Base-by-base conservation (phyloP, 257 asterid genomes). In the Solanum boliviense region DNA sequence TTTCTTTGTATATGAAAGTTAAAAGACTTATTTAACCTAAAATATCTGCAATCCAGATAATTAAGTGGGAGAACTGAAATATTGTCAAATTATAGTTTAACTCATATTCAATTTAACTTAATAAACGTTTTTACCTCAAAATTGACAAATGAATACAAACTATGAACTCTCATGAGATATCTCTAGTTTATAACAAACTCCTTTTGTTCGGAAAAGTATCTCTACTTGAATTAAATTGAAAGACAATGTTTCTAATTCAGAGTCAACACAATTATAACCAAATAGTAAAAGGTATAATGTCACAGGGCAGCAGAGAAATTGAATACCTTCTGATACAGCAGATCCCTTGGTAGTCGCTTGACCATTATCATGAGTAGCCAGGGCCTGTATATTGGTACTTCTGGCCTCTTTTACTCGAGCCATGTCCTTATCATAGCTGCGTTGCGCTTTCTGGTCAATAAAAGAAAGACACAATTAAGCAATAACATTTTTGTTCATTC, bases 361-460 rank as follows among this genome's bases (percentile, higher is more conserved):
- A 32, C 89, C 84, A 86, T 11, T 89, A 88, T 91, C 96, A 79
- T 90, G 94, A 78, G 88, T 58, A 81, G 83, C 85, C 86, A 94
- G 89, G 78, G 95, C 93, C 88, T 92, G 93, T 23, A 93, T 92
- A 88, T 96, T 96, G 60, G 94, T 89, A 71, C 93, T 94, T 87
- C 94, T 93, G 72, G 98, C 96, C 90, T 96, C 96, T 88, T 34
- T 89, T 86, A 93, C 94, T 91, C 92, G 92, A 78, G 95, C 95
- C 87, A 97, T 60, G 76, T 97, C 99, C 92, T 96, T 95, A 89
- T 97, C 95, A 90, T 96, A 97, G 91, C 99, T 96, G 87, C 94
- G 97, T 12, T 92, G 92, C 46, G 99, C 99, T 96, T 94, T 97
- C 99, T 97, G 95, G 87, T 23, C 92, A 73, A 56, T 1, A 29